phyloP scores from a whole-genome alignment of 2,329 filamentous ascomycete species.

The Fusarium torreyae region DNA sequence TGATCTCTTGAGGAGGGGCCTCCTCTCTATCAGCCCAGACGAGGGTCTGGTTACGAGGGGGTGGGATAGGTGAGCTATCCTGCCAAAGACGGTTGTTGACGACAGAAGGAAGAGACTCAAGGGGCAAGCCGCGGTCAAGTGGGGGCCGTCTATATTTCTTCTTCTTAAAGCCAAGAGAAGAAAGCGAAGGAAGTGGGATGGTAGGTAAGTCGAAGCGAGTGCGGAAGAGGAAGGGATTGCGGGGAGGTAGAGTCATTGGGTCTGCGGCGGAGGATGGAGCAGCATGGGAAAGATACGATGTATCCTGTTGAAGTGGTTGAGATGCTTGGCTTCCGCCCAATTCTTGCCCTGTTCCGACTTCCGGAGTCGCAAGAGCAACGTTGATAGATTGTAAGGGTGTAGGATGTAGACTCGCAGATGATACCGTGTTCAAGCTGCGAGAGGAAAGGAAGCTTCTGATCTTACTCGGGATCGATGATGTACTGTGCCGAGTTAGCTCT shows the following conservation, averaged over 20 bases:
- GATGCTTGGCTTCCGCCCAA: neutral
- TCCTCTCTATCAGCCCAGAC: conserved; percentile 51
- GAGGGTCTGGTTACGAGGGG: conserved; percentile 44
- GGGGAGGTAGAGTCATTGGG: conserved; percentile 30
- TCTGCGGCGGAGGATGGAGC: conserved; percentile 6
- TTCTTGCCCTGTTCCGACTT: conserved; percentile 28
- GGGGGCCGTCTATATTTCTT: conserved; percentile 20
- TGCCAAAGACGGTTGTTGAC: conserved; percentile 32
- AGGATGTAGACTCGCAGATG: conserved; percentile 21
- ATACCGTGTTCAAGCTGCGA: conserved; percentile 37
- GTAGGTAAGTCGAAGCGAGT: conserved; percentile 50
- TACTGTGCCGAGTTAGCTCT: conserved; percentile 12
- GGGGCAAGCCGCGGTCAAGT: conserved; percentile 19
- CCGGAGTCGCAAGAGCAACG: conserved; percentile 7
- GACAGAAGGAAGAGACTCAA: conserved; percentile 34
- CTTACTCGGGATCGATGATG: conserved; percentile 42
- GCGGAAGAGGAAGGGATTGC: conserved; percentile 56
- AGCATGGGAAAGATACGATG: conserved; percentile 11
- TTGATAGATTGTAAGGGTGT: conserved; percentile 10
- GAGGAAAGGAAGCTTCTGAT: conserved; percentile 42
- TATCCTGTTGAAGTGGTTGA: conserved; percentile 1
- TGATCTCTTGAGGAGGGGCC: neutral
- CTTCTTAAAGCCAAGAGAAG: conserved; percentile 36
- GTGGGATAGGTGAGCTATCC: conserved; percentile 8
- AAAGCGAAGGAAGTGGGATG: conserved; percentile 41